Evolutionary conservation across 2,329 filamentous ascomycete genomes (phyloP).

Genomic region (Aspergillus sp.): DNA sequence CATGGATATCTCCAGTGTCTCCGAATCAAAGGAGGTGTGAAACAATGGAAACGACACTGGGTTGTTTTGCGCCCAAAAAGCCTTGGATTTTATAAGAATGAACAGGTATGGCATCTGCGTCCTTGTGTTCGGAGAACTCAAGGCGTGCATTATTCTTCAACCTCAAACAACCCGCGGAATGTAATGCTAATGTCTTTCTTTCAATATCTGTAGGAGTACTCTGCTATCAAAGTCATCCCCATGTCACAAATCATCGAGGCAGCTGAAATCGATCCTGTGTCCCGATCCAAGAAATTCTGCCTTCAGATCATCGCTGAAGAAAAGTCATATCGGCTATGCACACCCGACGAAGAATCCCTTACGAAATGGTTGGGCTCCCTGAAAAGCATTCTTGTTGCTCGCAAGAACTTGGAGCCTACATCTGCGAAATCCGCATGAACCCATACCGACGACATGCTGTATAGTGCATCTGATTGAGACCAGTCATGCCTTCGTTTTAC

Average conservation of each 20-base stretch:
- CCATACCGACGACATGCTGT: background rate
- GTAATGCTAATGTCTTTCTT: no score
- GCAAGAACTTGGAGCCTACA: constrained; percentile 27
- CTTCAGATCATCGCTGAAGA: constrained; percentile 93
- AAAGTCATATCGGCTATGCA: constrained; percentile 73
- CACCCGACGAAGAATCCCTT: constrained; percentile 74
- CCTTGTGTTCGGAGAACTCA: no score
- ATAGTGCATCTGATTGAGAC: background rate
- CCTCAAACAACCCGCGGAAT: no score
- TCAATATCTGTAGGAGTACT: constrained; percentile 62
- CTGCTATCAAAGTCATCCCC: constrained; percentile 74
- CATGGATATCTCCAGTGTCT: constrained; percentile 86
- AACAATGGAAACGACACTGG: constrained; percentile 95
- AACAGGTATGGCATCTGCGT: constrained; percentile 39
- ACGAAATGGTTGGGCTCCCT: constrained; percentile 83
- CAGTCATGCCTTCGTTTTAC: background rate
- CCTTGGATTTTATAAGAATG: constrained; percentile 87
- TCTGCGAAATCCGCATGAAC: constrained; percentile 8
- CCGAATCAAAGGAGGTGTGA: constrained; percentile 72
- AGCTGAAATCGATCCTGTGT: constrained; percentile 86
- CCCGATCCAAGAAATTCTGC: constrained; percentile 77
- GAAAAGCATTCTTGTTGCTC: constrained; percentile 60
- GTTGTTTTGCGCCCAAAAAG: constrained; percentile 81
- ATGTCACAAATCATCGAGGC: constrained; percentile 78
- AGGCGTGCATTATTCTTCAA: no score